A percentile compares a stretch with the other conserved stretches of the same genome.
These are phyloP conservation scores for Rubia peregrina DNA, from an alignment of 305 asterid genomes.

Conservation along the genomic window DNA sequence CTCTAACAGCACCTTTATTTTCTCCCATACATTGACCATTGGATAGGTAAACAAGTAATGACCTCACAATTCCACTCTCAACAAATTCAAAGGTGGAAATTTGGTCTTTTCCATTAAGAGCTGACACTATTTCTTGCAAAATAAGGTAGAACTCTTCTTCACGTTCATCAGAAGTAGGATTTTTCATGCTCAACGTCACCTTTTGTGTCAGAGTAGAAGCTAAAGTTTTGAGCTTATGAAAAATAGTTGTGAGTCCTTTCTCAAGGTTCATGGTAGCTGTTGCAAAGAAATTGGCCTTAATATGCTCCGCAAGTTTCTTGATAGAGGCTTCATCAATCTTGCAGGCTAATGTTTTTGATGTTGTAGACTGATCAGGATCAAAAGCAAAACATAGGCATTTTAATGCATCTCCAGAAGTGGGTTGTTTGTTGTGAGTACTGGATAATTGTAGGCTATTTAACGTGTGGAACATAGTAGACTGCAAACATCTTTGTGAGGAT, in stretches of 20 bases:
- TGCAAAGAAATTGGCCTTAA: slow-evolving; percentile 54
- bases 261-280: slow-evolving; percentile 53
- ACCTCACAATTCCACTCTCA: slow-evolving; percentile 80
- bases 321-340: slow-evolving; percentile 56
- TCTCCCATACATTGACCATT: slow-evolving; percentile 38
- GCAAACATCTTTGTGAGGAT: slow-evolving; percentile 48
- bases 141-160: slow-evolving; percentile 52
- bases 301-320: slow-evolving; percentile 63
- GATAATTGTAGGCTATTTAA: slow-evolving; percentile 42
- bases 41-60: slow-evolving; percentile 62
- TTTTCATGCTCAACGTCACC: slow-evolving; percentile 32
- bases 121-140: slow-evolving; percentile 56
- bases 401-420: slow-evolving; percentile 33
- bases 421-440: slow-evolving; percentile 29
- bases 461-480: slow-evolving; percentile 38
- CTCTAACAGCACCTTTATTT: slow-evolving; percentile 23
- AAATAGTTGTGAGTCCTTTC: slow-evolving; percentile 65
- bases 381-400: slow-evolving; percentile 77
- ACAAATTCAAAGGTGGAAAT: slow-evolving; percentile 94
- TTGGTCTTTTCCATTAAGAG: slow-evolving; percentile 58
- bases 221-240: slow-evolving; percentile 63
- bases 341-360: slow-evolving; percentile 42
- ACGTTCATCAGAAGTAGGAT: slow-evolving; percentile 31
- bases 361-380: slow-evolving; percentile 34
- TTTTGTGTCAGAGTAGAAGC: slow-evolving; percentile 43